A percentile compares a stretch with the other conserved stretches of the same genome.
Conservation (phyloP, 768 basidiomycete species). For the Tricholomella constricta region DNA sequence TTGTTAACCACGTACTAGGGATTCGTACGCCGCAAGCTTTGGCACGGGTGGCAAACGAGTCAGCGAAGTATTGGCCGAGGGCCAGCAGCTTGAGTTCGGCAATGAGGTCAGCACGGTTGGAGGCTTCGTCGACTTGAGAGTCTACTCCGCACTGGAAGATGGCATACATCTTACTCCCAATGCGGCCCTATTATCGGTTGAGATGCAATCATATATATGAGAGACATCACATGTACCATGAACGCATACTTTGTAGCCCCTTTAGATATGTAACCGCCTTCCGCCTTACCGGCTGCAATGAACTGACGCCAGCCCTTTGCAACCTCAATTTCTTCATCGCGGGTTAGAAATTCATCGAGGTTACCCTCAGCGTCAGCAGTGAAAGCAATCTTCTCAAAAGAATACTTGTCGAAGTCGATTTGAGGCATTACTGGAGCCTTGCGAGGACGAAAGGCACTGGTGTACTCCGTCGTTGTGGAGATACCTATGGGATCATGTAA, state of each 20-base stretch:
- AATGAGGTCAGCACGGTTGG: conserved; percentile 3
- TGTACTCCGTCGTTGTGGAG: conserved; percentile 1
- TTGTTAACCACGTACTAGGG: too few species aligned
- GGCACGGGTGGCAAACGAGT: not conserved
- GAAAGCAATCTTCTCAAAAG: too few species aligned
- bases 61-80: not conserved
- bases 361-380: too few species aligned
- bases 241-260: conserved; percentile 1
- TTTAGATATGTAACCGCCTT: not conserved
- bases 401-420: not conserved
- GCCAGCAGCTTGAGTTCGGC: not conserved
- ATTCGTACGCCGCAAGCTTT: too few species aligned
- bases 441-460: not conserved
- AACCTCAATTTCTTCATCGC: too few species aligned
- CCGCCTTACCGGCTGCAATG: not conserved
- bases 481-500: not conserved
- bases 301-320: too few species aligned
- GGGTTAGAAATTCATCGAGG: too few species aligned
- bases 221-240: not conserved
- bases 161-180: not conserved
- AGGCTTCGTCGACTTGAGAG: not conserved
- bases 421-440: not conserved
- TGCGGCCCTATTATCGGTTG: too few species aligned
- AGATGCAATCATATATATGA: too few species aligned
- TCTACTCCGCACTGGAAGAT: not conserved